phyloP scores from a whole-genome alignment of 352 stramenopile genomes.

The Pythium sukuiense region DNA sequence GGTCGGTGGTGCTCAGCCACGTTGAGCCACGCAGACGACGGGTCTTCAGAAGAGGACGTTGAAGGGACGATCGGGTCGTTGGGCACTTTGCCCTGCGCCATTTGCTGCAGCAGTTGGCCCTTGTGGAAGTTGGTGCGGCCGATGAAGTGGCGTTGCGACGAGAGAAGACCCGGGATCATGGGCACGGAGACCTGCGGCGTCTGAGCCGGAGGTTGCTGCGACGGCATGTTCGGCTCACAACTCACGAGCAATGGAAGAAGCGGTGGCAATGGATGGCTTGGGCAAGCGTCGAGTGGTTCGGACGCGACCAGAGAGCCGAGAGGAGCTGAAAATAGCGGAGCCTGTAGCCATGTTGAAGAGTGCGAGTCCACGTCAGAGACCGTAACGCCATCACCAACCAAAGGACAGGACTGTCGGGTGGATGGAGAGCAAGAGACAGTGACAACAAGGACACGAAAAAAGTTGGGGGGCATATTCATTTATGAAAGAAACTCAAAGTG shows the following conservation, averaged over 20 bases:
- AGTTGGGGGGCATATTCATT: constrained; percentile 1
- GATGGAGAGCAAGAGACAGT: neutral
- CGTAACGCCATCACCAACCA: neutral
- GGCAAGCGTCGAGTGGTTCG: no score
- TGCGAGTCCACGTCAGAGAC: neutral
- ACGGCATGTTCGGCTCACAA: neutral
- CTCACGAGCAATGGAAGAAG: neutral
- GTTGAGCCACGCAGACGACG: constrained; percentile 15
- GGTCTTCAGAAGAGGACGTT: constrained; percentile 2
- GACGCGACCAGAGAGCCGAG: neutral
- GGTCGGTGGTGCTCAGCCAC: constrained; percentile 11
- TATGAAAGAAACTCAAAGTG: constrained; percentile 21
- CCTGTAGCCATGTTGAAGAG: neutral
- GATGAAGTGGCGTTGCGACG: constrained; percentile 47
- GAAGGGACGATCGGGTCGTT: constrained; percentile 18
- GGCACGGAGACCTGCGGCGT: constrained; percentile 23
- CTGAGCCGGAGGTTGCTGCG: neutral
- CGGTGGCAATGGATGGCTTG: neutral
- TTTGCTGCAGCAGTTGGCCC: constrained; percentile 61
- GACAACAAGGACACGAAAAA: neutral
- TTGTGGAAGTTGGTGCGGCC: constrained; percentile 54
- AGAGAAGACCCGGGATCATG: constrained; percentile 60
- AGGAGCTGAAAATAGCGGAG: neutral
- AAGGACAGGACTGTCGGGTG: neutral
- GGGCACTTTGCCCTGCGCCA: constrained; percentile 50